Conservation (phyloP, 108 stramenopile genomes). For the Nitzschia putrida region DNA sequence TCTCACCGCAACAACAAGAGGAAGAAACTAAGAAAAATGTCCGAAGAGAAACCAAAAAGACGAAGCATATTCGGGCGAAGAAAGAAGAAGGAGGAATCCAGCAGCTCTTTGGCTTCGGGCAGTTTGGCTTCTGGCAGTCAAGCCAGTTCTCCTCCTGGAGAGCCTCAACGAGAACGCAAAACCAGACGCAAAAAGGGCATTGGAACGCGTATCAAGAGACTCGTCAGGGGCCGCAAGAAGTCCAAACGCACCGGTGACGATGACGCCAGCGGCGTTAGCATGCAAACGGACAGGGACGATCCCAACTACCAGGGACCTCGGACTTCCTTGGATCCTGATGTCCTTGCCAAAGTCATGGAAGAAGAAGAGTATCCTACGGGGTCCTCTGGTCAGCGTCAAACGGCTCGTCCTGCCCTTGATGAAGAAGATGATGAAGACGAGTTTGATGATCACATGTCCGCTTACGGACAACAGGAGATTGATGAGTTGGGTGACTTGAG, state of each 20-base stretch:
- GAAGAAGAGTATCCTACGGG: slow-evolving; percentile 7
- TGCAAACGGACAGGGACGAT: neutral
- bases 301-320: slow-evolving; percentile 8
- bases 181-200: slow-evolving; percentile 9
- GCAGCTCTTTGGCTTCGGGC: neutral
- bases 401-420: neutral
- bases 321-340: slow-evolving; percentile 1
- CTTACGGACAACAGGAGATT: slow-evolving; percentile 3
- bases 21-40: neutral
- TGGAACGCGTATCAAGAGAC: slow-evolving; percentile 10
- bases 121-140: neutral
- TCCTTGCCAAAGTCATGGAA: slow-evolving; percentile 10
- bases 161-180: neutral
- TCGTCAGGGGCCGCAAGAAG: slow-evolving; percentile 7
- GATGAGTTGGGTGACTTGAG: slow-evolving; percentile 17
- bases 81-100: slow-evolving; percentile 3
- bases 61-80: slow-evolving; percentile 11
- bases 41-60: neutral
- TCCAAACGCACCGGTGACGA: neutral
- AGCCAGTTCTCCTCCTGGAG: neutral
- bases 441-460: slow-evolving; percentile 8
- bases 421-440: slow-evolving; percentile 12
- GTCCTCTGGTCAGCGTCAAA: neutral
- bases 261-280: slow-evolving; percentile 8
- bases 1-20: no score